A percentile compares a stretch with the other conserved stretches of the same genome.
Evolutionary conservation across 148 eudicot genomes (phyloP).

Genomic region (Chenopodium album): DNA sequence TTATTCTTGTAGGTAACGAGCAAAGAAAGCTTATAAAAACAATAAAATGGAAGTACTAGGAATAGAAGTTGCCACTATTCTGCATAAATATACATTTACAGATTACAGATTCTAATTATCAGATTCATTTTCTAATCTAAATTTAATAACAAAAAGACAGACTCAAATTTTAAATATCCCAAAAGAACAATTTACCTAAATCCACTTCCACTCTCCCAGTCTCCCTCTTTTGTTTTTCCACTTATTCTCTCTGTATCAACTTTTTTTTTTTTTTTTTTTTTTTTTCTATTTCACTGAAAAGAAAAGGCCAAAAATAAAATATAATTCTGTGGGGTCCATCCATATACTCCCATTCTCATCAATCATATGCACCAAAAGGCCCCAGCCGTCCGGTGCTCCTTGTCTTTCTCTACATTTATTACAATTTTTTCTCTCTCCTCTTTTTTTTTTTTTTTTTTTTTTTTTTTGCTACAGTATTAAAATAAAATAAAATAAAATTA

Average conservation of each 20-base stretch:
- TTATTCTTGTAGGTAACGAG: too few species aligned
- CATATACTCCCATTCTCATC: constrained; percentile 22
- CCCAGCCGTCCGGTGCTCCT: constrained; percentile 34
- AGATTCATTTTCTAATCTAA: constrained; percentile 4
- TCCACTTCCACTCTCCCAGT: constrained; percentile 19
- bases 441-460: not conserved
- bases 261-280: not conserved
- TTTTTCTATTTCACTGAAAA: not conserved
- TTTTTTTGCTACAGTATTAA: not conserved
- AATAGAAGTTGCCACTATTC: constrained; percentile 11
- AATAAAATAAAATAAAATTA: not conserved
- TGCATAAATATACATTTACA: constrained; percentile 13
- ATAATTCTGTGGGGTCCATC: not conserved
- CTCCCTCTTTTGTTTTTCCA: not conserved
- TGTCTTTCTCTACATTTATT: constrained; percentile 19
- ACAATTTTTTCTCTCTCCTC: not conserved
- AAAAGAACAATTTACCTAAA: not conserved
- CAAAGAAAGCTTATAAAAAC: not conserved
- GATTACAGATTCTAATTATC: constrained; percentile 16
- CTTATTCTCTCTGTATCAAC: not conserved
- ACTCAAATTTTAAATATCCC: not conserved
- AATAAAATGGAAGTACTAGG: constrained; percentile 1
- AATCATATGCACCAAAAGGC: constrained; percentile 34
- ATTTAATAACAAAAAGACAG: not conserved
- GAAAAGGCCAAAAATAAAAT: not conserved